Conservation (phyloP, 371 early-diverging fungal species). For the Syncephalastrum monosporum region DNA sequence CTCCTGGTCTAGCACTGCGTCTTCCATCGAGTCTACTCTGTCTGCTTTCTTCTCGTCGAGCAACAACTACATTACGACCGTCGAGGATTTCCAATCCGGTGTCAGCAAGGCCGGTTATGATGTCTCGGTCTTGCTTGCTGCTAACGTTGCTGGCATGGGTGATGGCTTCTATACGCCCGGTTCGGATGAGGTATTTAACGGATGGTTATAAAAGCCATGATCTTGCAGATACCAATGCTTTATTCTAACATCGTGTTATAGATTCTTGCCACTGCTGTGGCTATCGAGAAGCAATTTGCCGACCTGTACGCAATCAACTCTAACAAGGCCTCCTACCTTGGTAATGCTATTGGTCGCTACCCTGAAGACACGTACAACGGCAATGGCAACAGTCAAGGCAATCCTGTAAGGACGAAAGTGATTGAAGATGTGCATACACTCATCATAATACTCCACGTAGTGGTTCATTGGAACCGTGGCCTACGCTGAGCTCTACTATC, state of each 20-base stretch:
- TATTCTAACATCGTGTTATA: slow-evolving; percentile 6
- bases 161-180: slow-evolving; percentile 44
- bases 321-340: slow-evolving; percentile 10
- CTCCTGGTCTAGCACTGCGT: slow-evolving; percentile 12
- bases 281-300: slow-evolving; percentile 43
- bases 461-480: slow-evolving; percentile 71
- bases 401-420: slow-evolving; percentile 36
- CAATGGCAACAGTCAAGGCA: slow-evolving; percentile 54
- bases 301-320: slow-evolving; percentile 58
- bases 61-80: slow-evolving; percentile 35
- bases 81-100: slow-evolving; percentile 35
- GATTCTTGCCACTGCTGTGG: slow-evolving; percentile 52
- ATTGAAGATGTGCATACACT: too few species aligned
- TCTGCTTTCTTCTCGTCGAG: slow-evolving; percentile 44
- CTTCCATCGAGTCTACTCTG: slow-evolving; percentile 29
- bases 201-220: too few species aligned
- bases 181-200: slow-evolving; percentile 30
- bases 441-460: not conserved
- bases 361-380: slow-evolving; percentile 77
- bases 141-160: slow-evolving; percentile 42
- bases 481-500: slow-evolving; percentile 67
- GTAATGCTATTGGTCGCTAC: slow-evolving; percentile 70
- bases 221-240: not conserved
- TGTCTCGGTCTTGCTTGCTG: slow-evolving; percentile 62
- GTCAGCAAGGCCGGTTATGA: slow-evolving; percentile 50